Percentiles rank a stretch among this genome's conserved stretches.
Evolutionary conservation across 495 filamentous ascomycete species (phyloP).

Genomic region (Podospora fimiseda): DNA sequence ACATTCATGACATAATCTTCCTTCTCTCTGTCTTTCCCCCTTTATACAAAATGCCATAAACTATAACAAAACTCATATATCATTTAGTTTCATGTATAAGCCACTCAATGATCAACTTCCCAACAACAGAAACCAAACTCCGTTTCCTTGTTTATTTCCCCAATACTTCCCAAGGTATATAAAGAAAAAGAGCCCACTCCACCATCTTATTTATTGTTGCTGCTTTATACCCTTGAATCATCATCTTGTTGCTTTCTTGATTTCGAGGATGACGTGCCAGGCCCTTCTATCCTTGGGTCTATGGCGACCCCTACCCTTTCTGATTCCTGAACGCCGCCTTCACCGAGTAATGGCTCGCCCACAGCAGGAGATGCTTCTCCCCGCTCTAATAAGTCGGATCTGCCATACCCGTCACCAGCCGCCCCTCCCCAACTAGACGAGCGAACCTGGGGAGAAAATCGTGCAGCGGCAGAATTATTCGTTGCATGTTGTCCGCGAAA

Average conservation of each 20-base stretch:
- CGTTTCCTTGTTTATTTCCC: neutral
- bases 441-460: neutral
- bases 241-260: neutral
- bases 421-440: neutral
- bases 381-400: neutral
- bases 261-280: neutral
- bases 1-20: too few relatives aligned
- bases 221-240: too few relatives aligned
- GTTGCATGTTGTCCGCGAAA: neutral
- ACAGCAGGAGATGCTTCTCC: too few relatives aligned
- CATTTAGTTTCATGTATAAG: too few relatives aligned
- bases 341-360: neutral
- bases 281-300: neutral
- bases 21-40: neutral
- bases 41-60: conserved; percentile 1
- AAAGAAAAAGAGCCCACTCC: too few relatives aligned
- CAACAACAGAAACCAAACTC: too few relatives aligned
- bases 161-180: too few relatives aligned
- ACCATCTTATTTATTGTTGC: neutral
- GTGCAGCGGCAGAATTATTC: neutral
- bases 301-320: neutral
- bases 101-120: too few relatives aligned
- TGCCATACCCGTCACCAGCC: neutral
- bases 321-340: neutral
- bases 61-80: neutral